These are phyloP conservation scores for Pseudogymnoascus sp. DNA, from an alignment of 2,329 filamentous ascomycete genomes.

Conservation along the genomic window DNA sequence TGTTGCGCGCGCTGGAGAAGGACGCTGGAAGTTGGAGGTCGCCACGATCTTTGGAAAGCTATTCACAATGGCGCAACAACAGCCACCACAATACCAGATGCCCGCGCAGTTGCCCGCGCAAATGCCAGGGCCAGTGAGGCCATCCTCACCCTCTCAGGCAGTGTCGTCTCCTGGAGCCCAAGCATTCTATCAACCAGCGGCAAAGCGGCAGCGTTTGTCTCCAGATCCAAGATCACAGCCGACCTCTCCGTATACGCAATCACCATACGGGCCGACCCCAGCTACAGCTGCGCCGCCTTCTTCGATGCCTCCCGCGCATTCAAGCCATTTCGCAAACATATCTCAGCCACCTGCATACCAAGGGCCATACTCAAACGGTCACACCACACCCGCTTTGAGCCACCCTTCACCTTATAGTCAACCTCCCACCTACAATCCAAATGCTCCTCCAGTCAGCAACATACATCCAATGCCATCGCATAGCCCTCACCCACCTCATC, in stretches of 20 bases:
- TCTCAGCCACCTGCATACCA: slow-evolving; percentile 25
- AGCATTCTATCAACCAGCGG: slow-evolving; percentile 55
- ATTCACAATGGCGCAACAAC: slow-evolving; percentile 29
- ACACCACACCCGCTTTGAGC: slow-evolving; percentile 20
- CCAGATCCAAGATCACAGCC: slow-evolving; percentile 62
- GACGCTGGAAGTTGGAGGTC: not conserved
- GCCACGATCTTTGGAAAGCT: slow-evolving; percentile 7
- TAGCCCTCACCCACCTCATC: slow-evolving; percentile 26
- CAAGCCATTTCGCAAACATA: slow-evolving; percentile 24
- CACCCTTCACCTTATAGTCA: slow-evolving; percentile 18
- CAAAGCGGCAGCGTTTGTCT: slow-evolving; percentile 65
- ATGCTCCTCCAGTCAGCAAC: slow-evolving; percentile 1
- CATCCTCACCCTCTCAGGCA: slow-evolving; percentile 55
- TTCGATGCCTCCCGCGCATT: slow-evolving; percentile 21
- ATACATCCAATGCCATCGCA: slow-evolving; percentile 12
- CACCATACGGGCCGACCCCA: slow-evolving; percentile 43
- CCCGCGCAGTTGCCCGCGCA: slow-evolving; percentile 16
- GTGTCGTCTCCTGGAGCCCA: slow-evolving; percentile 53
- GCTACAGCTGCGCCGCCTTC: slow-evolving; percentile 25
- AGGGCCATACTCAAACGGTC: slow-evolving; percentile 29
- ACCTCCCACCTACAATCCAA: slow-evolving; percentile 10
- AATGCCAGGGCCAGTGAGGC: slow-evolving; percentile 38
- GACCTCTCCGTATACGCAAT: slow-evolving; percentile 50
- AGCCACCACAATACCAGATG: slow-evolving; percentile 22
- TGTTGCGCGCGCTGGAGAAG: not conserved